A percentile compares a stretch with the other conserved stretches of the same genome.
Evolutionary conservation across 2,329 filamentous ascomycete genomes (phyloP).

Genomic region (Neonectria ditissima): DNA sequence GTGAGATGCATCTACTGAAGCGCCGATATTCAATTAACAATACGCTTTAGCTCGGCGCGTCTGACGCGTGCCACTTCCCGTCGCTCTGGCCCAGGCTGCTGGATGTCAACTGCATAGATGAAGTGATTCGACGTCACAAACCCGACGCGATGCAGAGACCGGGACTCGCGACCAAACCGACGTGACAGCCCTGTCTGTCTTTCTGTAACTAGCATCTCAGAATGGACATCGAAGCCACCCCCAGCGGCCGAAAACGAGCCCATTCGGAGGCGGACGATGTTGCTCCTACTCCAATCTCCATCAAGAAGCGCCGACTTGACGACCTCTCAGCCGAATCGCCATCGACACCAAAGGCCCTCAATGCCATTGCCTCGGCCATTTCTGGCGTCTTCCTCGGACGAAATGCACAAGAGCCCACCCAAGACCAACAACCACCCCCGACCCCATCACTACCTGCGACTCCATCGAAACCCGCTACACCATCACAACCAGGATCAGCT

Average conservation of each 20-base stretch:
- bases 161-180: constrained; percentile 11
- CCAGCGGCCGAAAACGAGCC: constrained; percentile 42
- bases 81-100: constrained; percentile 20
- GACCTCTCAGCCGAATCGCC: constrained; percentile 40
- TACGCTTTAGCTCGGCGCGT: constrained; percentile 39
- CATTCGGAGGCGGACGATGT: constrained; percentile 38
- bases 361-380: constrained; percentile 49
- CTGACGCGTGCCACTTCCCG: constrained; percentile 40
- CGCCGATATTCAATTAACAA: constrained; percentile 15
- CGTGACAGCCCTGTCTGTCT: constrained; percentile 15
- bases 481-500: constrained; percentile 20
- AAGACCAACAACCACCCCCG: constrained; percentile 20
- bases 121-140: constrained; percentile 26
- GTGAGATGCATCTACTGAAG: constrained; percentile 21
- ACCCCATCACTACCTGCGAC: constrained; percentile 18
- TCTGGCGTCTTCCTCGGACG: constrained; percentile 43
- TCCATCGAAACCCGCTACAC: constrained; percentile 21
- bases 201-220: not conserved
- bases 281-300: constrained; percentile 42
- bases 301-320: constrained; percentile 50
- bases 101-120: constrained; percentile 10
- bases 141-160: constrained; percentile 35
- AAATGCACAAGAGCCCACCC: constrained; percentile 25
- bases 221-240: constrained; percentile 45
- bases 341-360: constrained; percentile 47